Evolutionary conservation across 1,284 basidiomycete species (phyloP).

Genomic region (Mixia osmundae): DNA sequence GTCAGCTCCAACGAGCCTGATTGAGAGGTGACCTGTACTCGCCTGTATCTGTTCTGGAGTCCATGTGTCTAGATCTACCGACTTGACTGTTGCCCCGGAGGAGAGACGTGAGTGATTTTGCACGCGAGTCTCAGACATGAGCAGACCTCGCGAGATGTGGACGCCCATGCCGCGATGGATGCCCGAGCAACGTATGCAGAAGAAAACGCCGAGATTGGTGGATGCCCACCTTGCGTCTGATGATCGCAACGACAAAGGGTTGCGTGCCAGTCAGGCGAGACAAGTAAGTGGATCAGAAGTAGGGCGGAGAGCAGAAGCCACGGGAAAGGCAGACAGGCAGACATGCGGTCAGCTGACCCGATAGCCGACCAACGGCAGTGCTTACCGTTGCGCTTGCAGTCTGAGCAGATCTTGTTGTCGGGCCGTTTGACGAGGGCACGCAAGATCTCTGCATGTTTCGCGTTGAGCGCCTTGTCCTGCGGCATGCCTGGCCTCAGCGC

Average conservation of each 20-base stretch:
- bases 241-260: neutral
- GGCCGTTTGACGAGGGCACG: conserved; percentile 63
- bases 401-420: conserved; percentile 66
- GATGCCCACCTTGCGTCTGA: conserved; percentile 93
- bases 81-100: conserved; percentile 41
- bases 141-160: conserved; percentile 54
- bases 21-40: conserved; percentile 18
- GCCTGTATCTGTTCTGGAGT: conserved; percentile 93
- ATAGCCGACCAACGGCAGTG: neutral
- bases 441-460: conserved; percentile 34
- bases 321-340: too few relatives aligned
- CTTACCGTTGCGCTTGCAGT: conserved; percentile 69
- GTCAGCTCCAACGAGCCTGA: conserved; percentile 1
- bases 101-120: too few relatives aligned
- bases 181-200: conserved; percentile 90
- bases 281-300: too few relatives aligned
- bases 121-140: too few relatives aligned
- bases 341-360: too few relatives aligned
- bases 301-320: too few relatives aligned
- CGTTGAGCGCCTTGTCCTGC: conserved; percentile 11
- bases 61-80: conserved; percentile 93
- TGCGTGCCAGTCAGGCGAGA: conserved; percentile 1
- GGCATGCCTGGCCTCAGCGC: too few relatives aligned
- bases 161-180: conserved; percentile 97
- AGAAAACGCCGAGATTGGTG: conserved; percentile 58